These are phyloP conservation scores for Salix purpurea DNA, from an alignment of 345 rosid genomes.

Conservation along the genomic window DNA sequence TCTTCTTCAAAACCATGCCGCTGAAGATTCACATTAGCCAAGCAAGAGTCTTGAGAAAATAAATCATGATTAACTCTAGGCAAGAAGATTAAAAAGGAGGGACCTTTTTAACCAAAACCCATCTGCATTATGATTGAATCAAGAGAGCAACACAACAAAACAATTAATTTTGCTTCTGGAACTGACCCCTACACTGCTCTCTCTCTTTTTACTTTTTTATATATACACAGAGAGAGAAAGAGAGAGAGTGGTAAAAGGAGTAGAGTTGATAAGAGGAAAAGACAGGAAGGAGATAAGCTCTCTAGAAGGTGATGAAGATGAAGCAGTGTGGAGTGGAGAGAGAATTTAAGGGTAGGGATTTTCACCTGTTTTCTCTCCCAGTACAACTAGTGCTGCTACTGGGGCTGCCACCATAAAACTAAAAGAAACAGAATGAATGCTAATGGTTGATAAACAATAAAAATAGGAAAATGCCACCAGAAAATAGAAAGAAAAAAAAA, in stretches of 20 bases:
- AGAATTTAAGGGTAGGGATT: background rate
- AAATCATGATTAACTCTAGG: conserved; percentile 21
- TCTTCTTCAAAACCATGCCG: background rate
- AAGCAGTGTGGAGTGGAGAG: background rate
- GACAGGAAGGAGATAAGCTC: background rate
- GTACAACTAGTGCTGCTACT: background rate
- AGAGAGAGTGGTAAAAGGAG: background rate
- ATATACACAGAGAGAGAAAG: background rate
- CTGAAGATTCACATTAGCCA: background rate
- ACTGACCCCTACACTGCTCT: background rate
- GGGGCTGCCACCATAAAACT: background rate
- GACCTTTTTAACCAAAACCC: background rate
- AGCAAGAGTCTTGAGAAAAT: conserved; percentile 36
- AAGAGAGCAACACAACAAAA: background rate
- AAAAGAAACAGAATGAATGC: background rate
- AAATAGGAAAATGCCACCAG: background rate
- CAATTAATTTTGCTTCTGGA: background rate
- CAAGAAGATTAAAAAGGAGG: conserved; percentile 10
- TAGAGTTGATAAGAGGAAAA: background rate
- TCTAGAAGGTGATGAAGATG: background rate
- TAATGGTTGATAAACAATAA: background rate
- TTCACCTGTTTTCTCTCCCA: background rate
- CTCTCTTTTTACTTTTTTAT: background rate
- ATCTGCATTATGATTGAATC: conserved; percentile 10
- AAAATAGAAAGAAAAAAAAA: background rate